A percentile compares a stretch with the other conserved stretches of the same genome.
phyloP scores from a whole-genome alignment of 345 rosid genomes.

The Sisymbrium irio region DNA sequence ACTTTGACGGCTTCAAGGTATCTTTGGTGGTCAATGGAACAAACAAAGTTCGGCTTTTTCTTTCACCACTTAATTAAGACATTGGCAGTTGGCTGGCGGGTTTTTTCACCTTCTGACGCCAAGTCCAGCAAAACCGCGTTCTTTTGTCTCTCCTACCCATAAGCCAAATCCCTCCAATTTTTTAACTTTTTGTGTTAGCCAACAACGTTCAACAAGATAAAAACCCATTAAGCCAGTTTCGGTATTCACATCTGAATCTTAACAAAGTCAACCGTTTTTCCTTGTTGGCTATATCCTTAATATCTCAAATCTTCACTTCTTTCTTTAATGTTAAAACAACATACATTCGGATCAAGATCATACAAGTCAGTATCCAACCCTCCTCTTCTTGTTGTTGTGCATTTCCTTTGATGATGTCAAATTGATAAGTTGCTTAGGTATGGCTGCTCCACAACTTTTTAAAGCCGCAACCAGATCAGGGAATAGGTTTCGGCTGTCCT shows the following conservation, averaged over 20 bases:
- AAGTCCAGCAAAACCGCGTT: constrained; percentile 17
- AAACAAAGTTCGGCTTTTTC: not conserved
- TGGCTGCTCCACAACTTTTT: constrained; percentile 64
- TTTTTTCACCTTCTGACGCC: not conserved
- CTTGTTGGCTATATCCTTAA: not conserved
- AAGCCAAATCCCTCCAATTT: not conserved
- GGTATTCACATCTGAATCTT: not conserved
- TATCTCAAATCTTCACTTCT: not conserved
- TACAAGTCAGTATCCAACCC: constrained; percentile 34
- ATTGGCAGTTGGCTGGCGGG: constrained; percentile 24
- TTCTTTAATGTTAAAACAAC: not conserved
- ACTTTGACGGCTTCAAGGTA: not conserved
- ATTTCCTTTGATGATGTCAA: constrained; percentile 46
- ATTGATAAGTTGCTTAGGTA: constrained; percentile 70
- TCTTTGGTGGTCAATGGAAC: not conserved
- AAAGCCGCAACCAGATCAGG: constrained; percentile 55
- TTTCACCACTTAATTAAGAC: not conserved
- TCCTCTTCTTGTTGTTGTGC: constrained; percentile 64
- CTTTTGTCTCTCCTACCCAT: not conserved
- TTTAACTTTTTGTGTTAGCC: not conserved
- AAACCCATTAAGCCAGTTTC: not conserved
- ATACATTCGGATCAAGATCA: not conserved
- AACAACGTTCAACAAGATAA: not conserved
- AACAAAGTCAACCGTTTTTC: not conserved
- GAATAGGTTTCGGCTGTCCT: constrained; percentile 64